These are phyloP conservation scores for Penicillium alfredii DNA, from an alignment of 495 filamentous ascomycete species.

Conservation along the genomic window DNA sequence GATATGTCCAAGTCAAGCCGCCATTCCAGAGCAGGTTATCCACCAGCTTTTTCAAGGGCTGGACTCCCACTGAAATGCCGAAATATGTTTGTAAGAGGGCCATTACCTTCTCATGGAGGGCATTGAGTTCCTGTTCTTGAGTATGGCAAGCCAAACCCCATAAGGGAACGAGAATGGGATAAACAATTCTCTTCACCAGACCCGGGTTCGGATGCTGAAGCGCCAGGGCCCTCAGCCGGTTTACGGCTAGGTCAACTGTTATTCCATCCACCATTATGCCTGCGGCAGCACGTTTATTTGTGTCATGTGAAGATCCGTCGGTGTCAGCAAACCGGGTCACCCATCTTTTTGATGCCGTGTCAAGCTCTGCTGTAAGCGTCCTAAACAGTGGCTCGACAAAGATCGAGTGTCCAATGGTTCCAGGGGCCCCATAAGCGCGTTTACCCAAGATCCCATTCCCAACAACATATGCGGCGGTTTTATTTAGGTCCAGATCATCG, in stretches of 20 bases:
- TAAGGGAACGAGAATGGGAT: conserved; percentile 57
- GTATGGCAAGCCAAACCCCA: conserved; percentile 62
- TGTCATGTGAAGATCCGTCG: conserved; percentile 1
- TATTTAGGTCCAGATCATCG: conserved; percentile 55
- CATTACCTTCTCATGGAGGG: conserved; percentile 28
- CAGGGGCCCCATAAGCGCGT: conserved; percentile 60
- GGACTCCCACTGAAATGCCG: conserved; percentile 37
- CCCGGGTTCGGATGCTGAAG: conserved; percentile 67
- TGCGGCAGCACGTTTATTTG: conserved; percentile 1
- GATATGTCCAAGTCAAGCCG: conserved; percentile 42
- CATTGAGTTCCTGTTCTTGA: conserved; percentile 22
- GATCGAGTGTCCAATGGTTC: conserved; percentile 61
- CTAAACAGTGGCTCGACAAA: conserved; percentile 61
- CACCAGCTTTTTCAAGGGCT: conserved; percentile 40
- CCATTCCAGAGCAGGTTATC: conserved; percentile 51
- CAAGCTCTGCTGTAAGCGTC: conserved; percentile 51
- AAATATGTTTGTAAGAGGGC: conserved; percentile 44
- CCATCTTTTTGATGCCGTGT: conserved; percentile 21
- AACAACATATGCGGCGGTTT: conserved; percentile 64
- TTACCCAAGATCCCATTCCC: conserved; percentile 67
- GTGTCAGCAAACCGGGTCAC: conserved; percentile 13
- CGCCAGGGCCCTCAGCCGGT: conserved; percentile 51
- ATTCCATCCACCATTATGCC: conserved; percentile 18
- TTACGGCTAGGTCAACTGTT: conserved; percentile 38
- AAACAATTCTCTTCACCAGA: conserved; percentile 62